A percentile compares a stretch with the other conserved stretches of the same genome.
Evolutionary conservation across 257 asterid species (phyloP).

Genomic region (Misopates orontium): DNA sequence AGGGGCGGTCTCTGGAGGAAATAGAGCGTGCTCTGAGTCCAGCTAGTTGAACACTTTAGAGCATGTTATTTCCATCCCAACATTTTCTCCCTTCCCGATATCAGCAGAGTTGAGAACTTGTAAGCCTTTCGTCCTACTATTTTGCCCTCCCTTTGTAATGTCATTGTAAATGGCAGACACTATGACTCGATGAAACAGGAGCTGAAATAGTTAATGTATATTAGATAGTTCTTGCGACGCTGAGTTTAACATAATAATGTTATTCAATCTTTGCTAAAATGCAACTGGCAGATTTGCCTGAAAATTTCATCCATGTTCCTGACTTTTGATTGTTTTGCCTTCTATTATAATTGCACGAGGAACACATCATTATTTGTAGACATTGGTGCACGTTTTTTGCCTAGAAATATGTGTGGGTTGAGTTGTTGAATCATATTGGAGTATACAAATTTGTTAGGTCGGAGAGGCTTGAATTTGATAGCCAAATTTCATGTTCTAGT

Average conservation of each 20-base stretch:
- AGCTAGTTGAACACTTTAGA: constrained; percentile 40
- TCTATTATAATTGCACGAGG: too few relatives aligned
- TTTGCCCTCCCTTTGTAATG: not conserved
- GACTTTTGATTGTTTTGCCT: too few relatives aligned
- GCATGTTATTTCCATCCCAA: not conserved
- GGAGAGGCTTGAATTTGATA: too few relatives aligned
- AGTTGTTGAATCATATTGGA: too few relatives aligned
- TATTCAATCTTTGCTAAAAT: not conserved
- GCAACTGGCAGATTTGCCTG: too few relatives aligned
- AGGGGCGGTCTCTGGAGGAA: constrained; percentile 91
- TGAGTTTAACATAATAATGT: constrained; percentile 19
- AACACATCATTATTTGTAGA: too few relatives aligned
- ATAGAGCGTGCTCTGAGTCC: constrained; percentile 74
- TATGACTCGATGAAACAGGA: not conserved
- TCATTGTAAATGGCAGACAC: constrained; percentile 1
- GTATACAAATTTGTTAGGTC: too few relatives aligned
- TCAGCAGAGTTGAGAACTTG: not conserved
- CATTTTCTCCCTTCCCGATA: not conserved
- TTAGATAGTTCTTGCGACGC: constrained; percentile 6
- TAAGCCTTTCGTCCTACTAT: not conserved
- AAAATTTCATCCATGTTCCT: too few relatives aligned
- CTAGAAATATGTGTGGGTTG: too few relatives aligned
- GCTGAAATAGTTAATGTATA: constrained; percentile 24
- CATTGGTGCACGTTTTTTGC: too few relatives aligned
- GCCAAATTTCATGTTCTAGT: too few relatives aligned